A percentile compares a stretch with the other conserved stretches of the same genome.
Evolutionary conservation across 1,284 basidiomycete species (phyloP).

Genomic region (Apiotrichum mycotoxinovorans): DNA sequence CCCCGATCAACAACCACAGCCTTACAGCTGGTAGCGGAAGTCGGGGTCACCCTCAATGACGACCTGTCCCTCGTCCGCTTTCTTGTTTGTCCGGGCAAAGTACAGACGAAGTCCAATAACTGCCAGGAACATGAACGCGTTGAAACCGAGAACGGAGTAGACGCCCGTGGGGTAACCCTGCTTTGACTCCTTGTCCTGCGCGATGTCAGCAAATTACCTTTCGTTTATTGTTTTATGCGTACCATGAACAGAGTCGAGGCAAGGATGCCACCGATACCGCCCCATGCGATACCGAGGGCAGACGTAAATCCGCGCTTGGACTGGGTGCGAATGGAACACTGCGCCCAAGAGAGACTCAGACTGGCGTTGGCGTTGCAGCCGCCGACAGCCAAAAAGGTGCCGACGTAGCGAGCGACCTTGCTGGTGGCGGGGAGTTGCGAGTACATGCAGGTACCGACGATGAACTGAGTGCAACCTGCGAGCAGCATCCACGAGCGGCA

Average conservation of each 20-base stretch:
- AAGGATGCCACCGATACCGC: slow-evolving; percentile 51
- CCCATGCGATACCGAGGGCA: slow-evolving; percentile 48
- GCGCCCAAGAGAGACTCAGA: slow-evolving; percentile 39
- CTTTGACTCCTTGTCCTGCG: slow-evolving; percentile 10
- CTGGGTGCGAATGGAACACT: slow-evolving; percentile 50
- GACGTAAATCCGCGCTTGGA: slow-evolving; percentile 45
- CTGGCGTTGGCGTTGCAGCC: slow-evolving; percentile 39
- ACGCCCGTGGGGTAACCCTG: slow-evolving; percentile 15
- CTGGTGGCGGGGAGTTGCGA: slow-evolving; percentile 3
- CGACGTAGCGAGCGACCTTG: slow-evolving; percentile 46
- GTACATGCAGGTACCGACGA: slow-evolving; percentile 12
- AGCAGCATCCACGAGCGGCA: slow-evolving; percentile 9
- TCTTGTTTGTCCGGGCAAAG: slow-evolving; percentile 8
- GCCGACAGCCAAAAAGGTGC: slow-evolving; percentile 49
- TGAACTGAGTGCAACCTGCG: slow-evolving; percentile 1
- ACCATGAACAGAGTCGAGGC: slow-evolving; percentile 16
- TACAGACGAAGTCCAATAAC: slow-evolving; percentile 7
- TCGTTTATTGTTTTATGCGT: too few species aligned
- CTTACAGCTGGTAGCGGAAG: slow-evolving; percentile 14
- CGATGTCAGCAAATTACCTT: too few species aligned
- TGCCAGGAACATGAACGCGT: slow-evolving; percentile 2
- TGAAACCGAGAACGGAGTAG: slow-evolving; percentile 7
- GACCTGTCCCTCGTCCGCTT: slow-evolving; percentile 12
- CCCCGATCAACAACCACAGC: too few species aligned
- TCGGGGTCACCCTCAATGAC: slow-evolving; percentile 16